Evolutionary conservation across 306 rosid species (phyloP), one percentile per base, ranked within the genome.

Genomic region (Vigna angularis): DNA sequence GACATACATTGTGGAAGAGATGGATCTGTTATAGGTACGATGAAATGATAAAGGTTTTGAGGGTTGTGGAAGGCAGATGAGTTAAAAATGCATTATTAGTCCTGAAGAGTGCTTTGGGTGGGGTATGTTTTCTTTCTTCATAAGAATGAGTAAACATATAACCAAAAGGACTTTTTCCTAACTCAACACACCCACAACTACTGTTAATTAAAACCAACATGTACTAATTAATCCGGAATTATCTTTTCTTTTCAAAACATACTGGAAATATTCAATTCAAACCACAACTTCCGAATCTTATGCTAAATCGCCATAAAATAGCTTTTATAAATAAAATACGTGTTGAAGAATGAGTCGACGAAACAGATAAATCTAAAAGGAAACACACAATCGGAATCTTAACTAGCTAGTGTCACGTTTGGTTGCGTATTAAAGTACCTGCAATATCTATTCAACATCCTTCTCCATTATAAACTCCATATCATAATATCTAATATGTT

Each of bases 361-460:
- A 1, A 80, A 66, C 45, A 50, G 61, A 80, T 66, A 73, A 66
- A 74, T 10, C 55, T 28, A 57, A 5, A 51, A 28, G 68, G 53
- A 53, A 38, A 51, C 26, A 8, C 11, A 10, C 26, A 32, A 0
- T 9, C 2, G 22, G 72, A 79, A 78, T 78, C 63, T 78, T 78
- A 36, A 7, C 20, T 6, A 44, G 55, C 17, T 36, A 74, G 75
- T 81, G 80, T 71, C 22, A 62, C 47, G 48, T 81, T 80, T 57
- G 48, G 56, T 81, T 66, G 65, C 80, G 74, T 69, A 18, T 44
- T 78, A 59, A 69, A 78, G 75, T 45, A 45, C 62, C 17, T 3
- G 14, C 61, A 47, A 77, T 30, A 63, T 40, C 58, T 34, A 63
- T 40, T 70, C 32, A 34, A 78, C 44, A 78, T 58, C 44, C 72